A percentile compares a stretch with the other conserved stretches of the same genome.
These are phyloP conservation scores for Davidsoniella neocaledoniae DNA, from an alignment of 2,329 filamentous ascomycete genomes.

Conservation along the genomic window DNA sequence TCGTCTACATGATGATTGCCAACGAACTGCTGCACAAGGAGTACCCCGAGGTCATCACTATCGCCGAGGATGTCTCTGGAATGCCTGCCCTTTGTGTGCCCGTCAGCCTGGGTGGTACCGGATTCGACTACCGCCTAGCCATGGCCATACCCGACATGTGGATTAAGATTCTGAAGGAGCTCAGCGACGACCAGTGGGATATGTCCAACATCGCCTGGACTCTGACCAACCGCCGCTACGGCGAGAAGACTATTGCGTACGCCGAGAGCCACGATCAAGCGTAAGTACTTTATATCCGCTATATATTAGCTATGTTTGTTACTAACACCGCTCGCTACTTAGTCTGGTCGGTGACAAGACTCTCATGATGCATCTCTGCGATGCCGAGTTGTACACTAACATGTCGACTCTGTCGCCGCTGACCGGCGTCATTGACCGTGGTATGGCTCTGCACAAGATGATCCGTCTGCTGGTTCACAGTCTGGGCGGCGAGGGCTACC, in stretches of 20 bases:
- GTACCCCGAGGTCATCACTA: constrained; percentile 75
- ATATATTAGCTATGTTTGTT: constrained; percentile 13
- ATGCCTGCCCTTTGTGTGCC: constrained; percentile 94
- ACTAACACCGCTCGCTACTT: constrained; percentile 3
- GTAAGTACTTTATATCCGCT: constrained; percentile 34
- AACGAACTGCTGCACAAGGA: constrained; percentile 91
- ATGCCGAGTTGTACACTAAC: constrained; percentile 93
- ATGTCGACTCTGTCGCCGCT: constrained; percentile 80
- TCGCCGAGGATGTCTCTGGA: constrained; percentile 93
- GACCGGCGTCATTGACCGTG: constrained; percentile 76
- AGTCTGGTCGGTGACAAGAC: constrained; percentile 94
- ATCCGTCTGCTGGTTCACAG: constrained; percentile 84
- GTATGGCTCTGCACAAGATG: constrained; percentile 91
- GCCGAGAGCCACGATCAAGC: constrained; percentile 96
- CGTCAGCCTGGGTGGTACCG: constrained; percentile 72
- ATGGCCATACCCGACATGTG: constrained; percentile 99
- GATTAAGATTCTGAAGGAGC: constrained; percentile 96
- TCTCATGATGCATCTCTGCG: constrained; percentile 94
- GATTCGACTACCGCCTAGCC: constrained; percentile 91
- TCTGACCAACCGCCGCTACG: constrained; percentile 79
- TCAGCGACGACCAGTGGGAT: constrained; percentile 82
- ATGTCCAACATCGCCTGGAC: constrained; percentile 73
- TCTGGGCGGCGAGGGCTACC: constrained; percentile 86
- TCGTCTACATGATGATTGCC: constrained; percentile 89
- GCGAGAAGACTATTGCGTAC: constrained; percentile 97